These are phyloP conservation scores for Corynascus novoguineensis DNA, from an alignment of 495 filamentous ascomycete species.

Conservation along the genomic window DNA sequence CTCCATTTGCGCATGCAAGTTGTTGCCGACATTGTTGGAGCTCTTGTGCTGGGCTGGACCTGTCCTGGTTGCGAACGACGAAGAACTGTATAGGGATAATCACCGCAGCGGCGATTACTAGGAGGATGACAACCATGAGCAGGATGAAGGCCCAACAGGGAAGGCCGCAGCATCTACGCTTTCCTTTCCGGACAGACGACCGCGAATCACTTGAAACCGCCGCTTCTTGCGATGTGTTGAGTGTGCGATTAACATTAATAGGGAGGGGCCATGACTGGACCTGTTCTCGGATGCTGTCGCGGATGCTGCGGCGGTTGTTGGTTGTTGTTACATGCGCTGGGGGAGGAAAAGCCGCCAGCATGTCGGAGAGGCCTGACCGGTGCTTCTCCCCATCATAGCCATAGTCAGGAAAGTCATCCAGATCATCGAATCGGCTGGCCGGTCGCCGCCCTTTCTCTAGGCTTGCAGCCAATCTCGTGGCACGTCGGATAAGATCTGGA, in stretches of 20 bases:
- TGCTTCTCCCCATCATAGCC: constrained; percentile 37
- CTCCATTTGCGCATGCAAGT: constrained; percentile 69
- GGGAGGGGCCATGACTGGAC: constrained; percentile 41
- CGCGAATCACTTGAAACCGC: constrained; percentile 18
- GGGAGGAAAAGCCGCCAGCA: constrained; percentile 86
- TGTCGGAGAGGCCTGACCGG: constrained; percentile 71
- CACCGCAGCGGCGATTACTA: constrained; percentile 79
- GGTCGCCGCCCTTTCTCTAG: constrained; percentile 78
- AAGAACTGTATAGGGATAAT: constrained; percentile 82
- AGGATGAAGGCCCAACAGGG: constrained; percentile 73
- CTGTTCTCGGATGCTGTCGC: constrained; percentile 35
- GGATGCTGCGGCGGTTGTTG: constrained; percentile 43
- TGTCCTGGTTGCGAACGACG: constrained; percentile 53
- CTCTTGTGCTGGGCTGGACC: constrained; percentile 25
- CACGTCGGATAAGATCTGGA: constrained; percentile 81
- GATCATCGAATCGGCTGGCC: constrained; percentile 59
- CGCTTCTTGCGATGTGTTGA: constrained; percentile 31
- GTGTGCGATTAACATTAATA: constrained; percentile 21
- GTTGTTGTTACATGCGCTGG: constrained; percentile 50
- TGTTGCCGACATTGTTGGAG: constrained; percentile 49
- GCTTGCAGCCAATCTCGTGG: constrained; percentile 79
- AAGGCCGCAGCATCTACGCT: constrained; percentile 64
- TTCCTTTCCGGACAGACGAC: constrained; percentile 16
- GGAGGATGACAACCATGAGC: constrained; percentile 59
- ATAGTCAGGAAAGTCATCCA: constrained; percentile 40